These are phyloP conservation scores for Aureobasidium sp. DNA, from an alignment of 2,329 filamentous ascomycete genomes.

Conservation along the genomic window DNA sequence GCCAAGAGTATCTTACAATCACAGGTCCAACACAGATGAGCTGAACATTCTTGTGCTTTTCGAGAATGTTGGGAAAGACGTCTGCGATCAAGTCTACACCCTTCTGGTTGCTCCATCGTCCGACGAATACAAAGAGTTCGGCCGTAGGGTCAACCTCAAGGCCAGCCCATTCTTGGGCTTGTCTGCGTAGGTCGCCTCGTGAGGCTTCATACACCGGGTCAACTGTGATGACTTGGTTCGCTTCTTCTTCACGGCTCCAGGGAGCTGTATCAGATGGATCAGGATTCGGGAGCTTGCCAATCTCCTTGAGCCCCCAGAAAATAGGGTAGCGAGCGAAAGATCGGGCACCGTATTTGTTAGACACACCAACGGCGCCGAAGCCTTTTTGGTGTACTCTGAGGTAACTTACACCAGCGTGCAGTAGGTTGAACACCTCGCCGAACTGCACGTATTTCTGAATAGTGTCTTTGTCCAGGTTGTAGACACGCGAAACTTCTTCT, in stretches of 20 bases:
- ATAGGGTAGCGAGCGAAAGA: conserved; percentile 60
- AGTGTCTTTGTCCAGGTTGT: conserved; percentile 51
- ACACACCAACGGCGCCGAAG: conserved; percentile 60
- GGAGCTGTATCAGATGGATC: conserved; percentile 57
- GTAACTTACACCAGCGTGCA: conserved; percentile 58
- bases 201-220: conserved; percentile 48
- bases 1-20: conserved; percentile 39
- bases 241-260: conserved; percentile 47
- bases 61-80: conserved; percentile 55
- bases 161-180: conserved; percentile 62
- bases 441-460: conserved; percentile 58
- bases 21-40: conserved; percentile 57
- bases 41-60: conserved; percentile 52
- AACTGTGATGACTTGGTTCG: conserved; percentile 43
- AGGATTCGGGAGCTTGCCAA: conserved; percentile 56
- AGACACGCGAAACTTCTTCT: conserved; percentile 56
- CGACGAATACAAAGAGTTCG: conserved; percentile 60
- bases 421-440: conserved; percentile 59
- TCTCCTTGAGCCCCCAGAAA: conserved; percentile 57
- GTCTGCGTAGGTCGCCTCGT: conserved; percentile 46
- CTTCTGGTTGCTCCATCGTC: conserved; percentile 62
- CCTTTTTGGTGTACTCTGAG: conserved; percentile 59
- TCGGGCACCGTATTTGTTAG: conserved; percentile 61
- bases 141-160: conserved; percentile 53
- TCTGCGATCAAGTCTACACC: conserved; percentile 63